Evolutionary conservation across 192 early-diverging fungal genomes (phyloP), one percentile per base, ranked within the genome.

Genomic region (Entomortierella beljakovae): DNA sequence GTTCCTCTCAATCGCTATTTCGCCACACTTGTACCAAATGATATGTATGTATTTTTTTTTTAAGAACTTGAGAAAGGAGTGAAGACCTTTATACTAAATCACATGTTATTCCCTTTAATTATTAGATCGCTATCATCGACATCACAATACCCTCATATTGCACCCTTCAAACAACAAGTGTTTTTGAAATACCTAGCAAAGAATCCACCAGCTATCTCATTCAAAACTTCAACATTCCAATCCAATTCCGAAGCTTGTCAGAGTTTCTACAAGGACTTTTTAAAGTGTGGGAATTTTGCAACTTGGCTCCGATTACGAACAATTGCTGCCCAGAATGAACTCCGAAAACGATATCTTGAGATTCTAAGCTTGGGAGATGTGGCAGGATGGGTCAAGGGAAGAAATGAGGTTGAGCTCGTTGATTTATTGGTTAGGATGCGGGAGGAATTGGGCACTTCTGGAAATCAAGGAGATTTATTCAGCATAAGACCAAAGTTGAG

Each of bases 1-100:
- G 94, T 94, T 29, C 98, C 98, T n/a, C 82, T 99, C 57, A 95
- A 98, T 70, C 90, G 94, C 16, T 95, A 98, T 73, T 99, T 97
- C 81, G 90, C 92, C 67, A 92, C 93, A 3, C 77, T 97, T 57
- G 88, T 99, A 50, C 93, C 96, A 25, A 66, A 79, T 31, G 64
- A 88, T 57, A 87, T 88, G 90, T 87, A 70, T 64, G 31, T 57
- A n/a, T n/a, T 65, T 32, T 2, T 20, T 3, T 50, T 18, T 33
- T 34, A 34, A 25, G 57, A 40, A 8, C 29, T 33, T n/a, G n/a
- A n/a, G n/a, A n/a, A n/a, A n/a, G n/a, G n/a, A n/a, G n/a, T n/a
- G n/a, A n/a, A n/a, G n/a, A n/a, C n/a, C n/a, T n/a, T n/a, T n/a
- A n/a, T n/a, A n/a, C n/a, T 33, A 23, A 25, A 53, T 53, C 26